Base-by-base conservation (phyloP, 192 early-diverging fungal genomes). In the Endogone sp. region DNA sequence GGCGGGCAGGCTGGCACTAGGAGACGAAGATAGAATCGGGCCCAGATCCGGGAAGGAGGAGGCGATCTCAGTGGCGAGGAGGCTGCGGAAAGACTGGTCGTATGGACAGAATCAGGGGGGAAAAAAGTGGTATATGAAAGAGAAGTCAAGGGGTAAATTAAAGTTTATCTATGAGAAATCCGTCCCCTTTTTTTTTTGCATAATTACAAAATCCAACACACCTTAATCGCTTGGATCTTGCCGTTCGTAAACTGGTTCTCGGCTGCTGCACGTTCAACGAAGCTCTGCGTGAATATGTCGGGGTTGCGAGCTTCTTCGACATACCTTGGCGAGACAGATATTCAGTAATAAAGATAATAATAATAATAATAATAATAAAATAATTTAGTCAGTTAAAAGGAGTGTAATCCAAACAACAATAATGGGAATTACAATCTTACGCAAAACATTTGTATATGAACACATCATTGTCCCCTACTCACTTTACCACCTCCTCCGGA, bases 171-270 rank as follows among this genome's bases (percentile, higher is more conserved):
- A 4, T 44, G 37, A 44, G 13, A 44, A 8, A 4, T 44, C 37
- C 37, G 4, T 13, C 13, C 37, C 37, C 37, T 44, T 44, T 13
- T 13, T 13, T 13, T 13, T 13, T 44, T 13, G 6, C 37, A 44
- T 8, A 44, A 44, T 44, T 13, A 44, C 37, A 13, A 8, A 44
- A 60, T 60, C 23, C 8, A 24, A 54, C 68, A 70, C 80, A 78
- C 83, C 63, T 80, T 73, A 24, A 85, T 72, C 10, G 83, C 80
- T 24, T 73, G 68, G 60, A 85, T 79, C 49, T 85, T 85, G 59
- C 83, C 83, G 55, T 85, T 82, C 0, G 83, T 85, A 60, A 79
- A 82, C 31, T 85, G 83, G 32, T 85, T 85, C 57, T 85, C 83
- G 54, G 76, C 81, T 24, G 79, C 83, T 27, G 79, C 77, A 63